phyloP scores from a whole-genome alignment of 139 green algal species.

The Tetradesmus lagerheimii region DNA sequence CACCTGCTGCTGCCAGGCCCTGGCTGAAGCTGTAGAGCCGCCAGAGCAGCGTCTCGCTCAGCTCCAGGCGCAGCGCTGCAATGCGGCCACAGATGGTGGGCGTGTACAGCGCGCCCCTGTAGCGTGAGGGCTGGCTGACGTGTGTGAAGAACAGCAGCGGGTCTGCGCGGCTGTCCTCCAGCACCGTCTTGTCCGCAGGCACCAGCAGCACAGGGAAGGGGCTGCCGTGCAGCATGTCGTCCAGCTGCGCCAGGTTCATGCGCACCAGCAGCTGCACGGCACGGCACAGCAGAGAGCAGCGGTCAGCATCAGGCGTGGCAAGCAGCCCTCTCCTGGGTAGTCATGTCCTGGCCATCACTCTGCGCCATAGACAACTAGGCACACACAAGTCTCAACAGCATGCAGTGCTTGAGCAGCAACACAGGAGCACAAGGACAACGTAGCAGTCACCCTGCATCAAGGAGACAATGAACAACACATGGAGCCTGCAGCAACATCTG shows the following conservation, averaged over 20 bases:
- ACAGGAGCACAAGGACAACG: too few species aligned
- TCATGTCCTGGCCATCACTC: too few species aligned
- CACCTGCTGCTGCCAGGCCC: neutral
- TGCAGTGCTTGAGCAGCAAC: too few species aligned
- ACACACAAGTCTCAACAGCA: too few species aligned
- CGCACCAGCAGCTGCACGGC: constrained; percentile 49
- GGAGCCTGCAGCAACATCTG: too few species aligned
- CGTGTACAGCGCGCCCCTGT: constrained; percentile 67
- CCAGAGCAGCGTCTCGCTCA: constrained; percentile 81
- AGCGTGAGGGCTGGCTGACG: constrained; percentile 50
- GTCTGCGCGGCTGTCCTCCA: constrained; percentile 34
- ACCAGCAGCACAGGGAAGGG: constrained; percentile 81
- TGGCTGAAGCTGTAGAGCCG: constrained; percentile 29
- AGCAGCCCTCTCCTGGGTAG: too few species aligned
- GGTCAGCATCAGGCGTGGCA: neutral
- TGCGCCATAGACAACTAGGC: too few species aligned
- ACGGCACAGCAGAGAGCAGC: neutral
- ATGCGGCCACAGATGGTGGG: constrained; percentile 69
- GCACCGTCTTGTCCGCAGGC: constrained; percentile 42
- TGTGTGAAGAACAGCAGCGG: constrained; percentile 49
- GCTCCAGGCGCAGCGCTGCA: constrained; percentile 60
- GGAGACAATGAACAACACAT: too few species aligned
- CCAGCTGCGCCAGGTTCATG: constrained; percentile 71
- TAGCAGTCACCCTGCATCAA: too few species aligned
- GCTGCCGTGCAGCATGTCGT: constrained; percentile 78